Base-by-base conservation (phyloP, 2,329 filamentous ascomycete species). In the Triangularia verruculosa region DNA sequence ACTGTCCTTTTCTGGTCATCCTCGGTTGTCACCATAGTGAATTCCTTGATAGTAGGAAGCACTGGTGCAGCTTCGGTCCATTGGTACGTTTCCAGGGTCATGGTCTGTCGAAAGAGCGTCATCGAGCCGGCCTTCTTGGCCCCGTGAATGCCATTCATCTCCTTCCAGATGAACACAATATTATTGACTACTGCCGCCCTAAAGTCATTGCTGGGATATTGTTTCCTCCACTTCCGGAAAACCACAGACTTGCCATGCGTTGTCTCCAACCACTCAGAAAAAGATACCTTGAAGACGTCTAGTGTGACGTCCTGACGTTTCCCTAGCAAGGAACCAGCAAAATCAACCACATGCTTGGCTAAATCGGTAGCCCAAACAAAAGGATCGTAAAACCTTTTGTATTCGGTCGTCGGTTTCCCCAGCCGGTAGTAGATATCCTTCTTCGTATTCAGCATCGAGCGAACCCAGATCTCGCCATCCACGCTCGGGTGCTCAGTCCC, bases 301-400 rank as follows among this genome's bases (percentile, higher is more conserved):
- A 93, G 77, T 0, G 75, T 74, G 1, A 89, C 81, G 1, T 70
- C 71, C 0, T 68, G 70, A 0, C 69, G 57, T 12, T 67, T 65
- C 8, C 73, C 67, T 2, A 73, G 68, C 63, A 78, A 74, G 9
- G 72, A 57, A 2, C 75, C 73, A 56, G 90, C 78, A 67, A 83
- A 95, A 66, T 93, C 89, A 1, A 93, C 80, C 24, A 90, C 82
- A 69, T 92, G 86, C 71, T 93, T 94, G 0, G 84, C 81, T 0
- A 95, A 77, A 59, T 89, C 82, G 0, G 86, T 88, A 0, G 93
- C 74, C 90, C 90, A 95, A 0, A 87, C 64, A 65, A 92, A 94
- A 0, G 85, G 81, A 0, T 75, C 57, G 64, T 88, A 83, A 69
- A 88, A 93, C 1, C 85, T 76, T 11, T 65, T 66, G 70, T 95